Evolutionary conservation across 2,329 filamentous ascomycete genomes (phyloP).

Genomic region (Fusarium nygamai): DNA sequence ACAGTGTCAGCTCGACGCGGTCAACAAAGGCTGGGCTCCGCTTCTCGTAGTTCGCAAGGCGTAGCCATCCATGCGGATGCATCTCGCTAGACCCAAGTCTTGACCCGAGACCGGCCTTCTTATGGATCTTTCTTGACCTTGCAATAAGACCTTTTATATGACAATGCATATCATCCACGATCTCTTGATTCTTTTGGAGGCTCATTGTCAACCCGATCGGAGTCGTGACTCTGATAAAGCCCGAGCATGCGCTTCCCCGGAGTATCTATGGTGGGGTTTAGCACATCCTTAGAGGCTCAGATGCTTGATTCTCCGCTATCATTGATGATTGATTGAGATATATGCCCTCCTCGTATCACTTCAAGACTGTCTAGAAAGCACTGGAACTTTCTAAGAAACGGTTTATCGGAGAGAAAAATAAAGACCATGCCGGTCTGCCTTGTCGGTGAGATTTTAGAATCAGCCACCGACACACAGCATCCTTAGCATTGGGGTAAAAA

Average conservation of each 20-base stretch:
- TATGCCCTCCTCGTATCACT: not conserved
- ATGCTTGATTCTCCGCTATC: not conserved
- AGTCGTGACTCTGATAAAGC: not conserved
- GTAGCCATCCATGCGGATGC: constrained; percentile 26
- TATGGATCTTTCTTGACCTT: not conserved
- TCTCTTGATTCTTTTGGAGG: not conserved
- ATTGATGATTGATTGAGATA: not conserved
- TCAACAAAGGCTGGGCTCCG: constrained; percentile 34
- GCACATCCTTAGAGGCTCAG: not conserved
- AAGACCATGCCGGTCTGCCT: not conserved
- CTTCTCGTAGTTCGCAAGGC: constrained; percentile 45
- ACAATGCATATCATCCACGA: not conserved
- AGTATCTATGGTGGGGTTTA: constrained; percentile 1
- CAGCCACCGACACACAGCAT: constrained; percentile 22
- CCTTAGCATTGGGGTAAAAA: constrained; percentile 5
- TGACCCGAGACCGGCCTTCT: constrained; percentile 39
- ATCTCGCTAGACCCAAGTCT: not conserved
- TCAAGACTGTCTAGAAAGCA: constrained; percentile 16
- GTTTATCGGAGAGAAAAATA: constrained; percentile 7
- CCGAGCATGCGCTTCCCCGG: constrained; percentile 4
- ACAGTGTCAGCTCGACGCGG: constrained; percentile 28
- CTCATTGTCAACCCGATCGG: not conserved
- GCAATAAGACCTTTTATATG: not conserved
- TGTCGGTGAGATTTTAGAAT: constrained; percentile 34
- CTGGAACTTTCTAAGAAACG: constrained; percentile 38